These are phyloP conservation scores for Colletotrichum tabaci DNA, from an alignment of 2,329 filamentous ascomycete species.

Conservation along the genomic window DNA sequence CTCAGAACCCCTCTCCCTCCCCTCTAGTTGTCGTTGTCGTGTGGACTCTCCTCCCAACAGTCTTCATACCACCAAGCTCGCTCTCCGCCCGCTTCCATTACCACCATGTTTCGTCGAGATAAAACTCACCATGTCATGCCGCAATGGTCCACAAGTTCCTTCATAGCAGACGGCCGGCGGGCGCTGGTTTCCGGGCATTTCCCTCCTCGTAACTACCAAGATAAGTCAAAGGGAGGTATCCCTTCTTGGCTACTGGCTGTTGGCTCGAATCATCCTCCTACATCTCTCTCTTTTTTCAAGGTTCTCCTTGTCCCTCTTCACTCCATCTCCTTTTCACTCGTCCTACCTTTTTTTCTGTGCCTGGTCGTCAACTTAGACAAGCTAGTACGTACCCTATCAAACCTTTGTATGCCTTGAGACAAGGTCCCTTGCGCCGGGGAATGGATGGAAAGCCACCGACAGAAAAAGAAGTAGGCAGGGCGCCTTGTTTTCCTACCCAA, in stretches of 20 bases:
- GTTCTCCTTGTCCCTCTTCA: not conserved
- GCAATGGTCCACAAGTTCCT: not conserved
- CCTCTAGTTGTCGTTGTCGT: not conserved
- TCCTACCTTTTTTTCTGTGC: no score
- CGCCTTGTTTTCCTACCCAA: not conserved
- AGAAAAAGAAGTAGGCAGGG: not conserved
- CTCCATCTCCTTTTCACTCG: not conserved
- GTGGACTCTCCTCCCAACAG: not conserved
- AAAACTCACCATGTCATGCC: not conserved
- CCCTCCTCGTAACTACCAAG: not conserved
- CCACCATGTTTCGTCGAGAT: not conserved
- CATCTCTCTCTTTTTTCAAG: not conserved
- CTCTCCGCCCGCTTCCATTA: no score
- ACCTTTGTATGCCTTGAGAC: not conserved
- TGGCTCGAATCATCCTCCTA: not conserved
- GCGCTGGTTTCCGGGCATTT: not conserved
- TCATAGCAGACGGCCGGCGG: not conserved
- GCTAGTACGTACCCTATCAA: not conserved
- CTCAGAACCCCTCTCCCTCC: not conserved
- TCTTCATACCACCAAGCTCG: not conserved
- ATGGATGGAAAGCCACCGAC: conserved; percentile 1
- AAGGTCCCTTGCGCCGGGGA: not conserved
- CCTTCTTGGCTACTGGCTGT: not conserved
- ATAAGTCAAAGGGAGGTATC: not conserved
- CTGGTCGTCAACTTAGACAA: conserved; percentile 10